Conservation (phyloP, 2,329 filamentous ascomycete species). For the Aspergillus piperis region DNA sequence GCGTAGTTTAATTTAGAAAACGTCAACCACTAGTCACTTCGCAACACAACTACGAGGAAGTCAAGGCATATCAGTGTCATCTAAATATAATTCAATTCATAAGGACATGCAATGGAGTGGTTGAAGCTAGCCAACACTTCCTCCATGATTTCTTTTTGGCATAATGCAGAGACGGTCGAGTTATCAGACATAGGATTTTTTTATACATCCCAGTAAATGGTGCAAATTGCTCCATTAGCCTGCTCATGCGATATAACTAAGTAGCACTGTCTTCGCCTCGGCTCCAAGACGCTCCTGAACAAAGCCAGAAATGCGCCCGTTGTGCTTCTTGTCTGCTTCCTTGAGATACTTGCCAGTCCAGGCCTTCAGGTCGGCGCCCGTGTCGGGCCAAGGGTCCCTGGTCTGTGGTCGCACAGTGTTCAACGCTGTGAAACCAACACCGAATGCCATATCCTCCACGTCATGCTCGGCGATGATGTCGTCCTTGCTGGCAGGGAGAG, state of each 20-base stretch:
- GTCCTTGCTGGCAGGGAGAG: conserved; percentile 68
- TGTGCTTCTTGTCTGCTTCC: conserved; percentile 72
- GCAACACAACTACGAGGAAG: neutral
- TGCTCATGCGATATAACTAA: conserved; percentile 48
- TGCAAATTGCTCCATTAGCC: neutral
- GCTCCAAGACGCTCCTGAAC: conserved; percentile 69
- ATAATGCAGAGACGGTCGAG: neutral
- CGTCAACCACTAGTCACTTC: too few relatives aligned
- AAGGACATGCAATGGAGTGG: conserved; percentile 13
- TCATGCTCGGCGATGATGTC: conserved; percentile 84
- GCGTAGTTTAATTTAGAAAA: too few relatives aligned
- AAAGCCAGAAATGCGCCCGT: conserved; percentile 69
- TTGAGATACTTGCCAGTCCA: conserved; percentile 86
- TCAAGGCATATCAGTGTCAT: conserved; percentile 9
- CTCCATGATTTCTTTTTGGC: conserved; percentile 6
- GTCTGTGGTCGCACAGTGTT: conserved; percentile 80
- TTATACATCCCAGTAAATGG: neutral
- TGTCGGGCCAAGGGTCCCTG: conserved; percentile 82
- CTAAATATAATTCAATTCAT: conserved; percentile 13
- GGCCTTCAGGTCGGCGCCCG: conserved; percentile 70
- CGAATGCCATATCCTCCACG: conserved; percentile 92
- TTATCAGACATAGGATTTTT: neutral
- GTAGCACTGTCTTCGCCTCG: conserved; percentile 55
- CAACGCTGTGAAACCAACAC: conserved; percentile 88
- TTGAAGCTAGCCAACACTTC: neutral